Conservation (phyloP, 2,329 filamentous ascomycete species). For the Ascosphaera pollenicola region DNA sequence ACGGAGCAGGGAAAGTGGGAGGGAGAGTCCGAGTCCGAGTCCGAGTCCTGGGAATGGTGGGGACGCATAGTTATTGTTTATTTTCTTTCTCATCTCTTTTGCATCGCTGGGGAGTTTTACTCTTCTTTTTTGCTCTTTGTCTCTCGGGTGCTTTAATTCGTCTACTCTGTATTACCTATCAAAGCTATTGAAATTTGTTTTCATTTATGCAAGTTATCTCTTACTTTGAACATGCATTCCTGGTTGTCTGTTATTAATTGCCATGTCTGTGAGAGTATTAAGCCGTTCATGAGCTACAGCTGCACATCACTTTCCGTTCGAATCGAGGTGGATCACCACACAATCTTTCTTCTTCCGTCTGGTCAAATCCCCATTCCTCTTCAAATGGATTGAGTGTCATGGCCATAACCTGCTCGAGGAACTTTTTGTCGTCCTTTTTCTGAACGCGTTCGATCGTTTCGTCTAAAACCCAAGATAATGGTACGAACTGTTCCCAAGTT, state of each 20-base stretch:
- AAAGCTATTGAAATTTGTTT: no score
- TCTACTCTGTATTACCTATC: not conserved
- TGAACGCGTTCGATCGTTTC: slow-evolving; percentile 82
- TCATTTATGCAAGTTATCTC: no score
- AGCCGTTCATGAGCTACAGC: slow-evolving; percentile 54
- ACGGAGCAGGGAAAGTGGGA: no score
- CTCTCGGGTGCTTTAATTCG: not conserved
- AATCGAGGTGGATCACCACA: slow-evolving; percentile 63
- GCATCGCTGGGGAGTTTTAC: no score
- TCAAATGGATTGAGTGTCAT: slow-evolving; percentile 70
- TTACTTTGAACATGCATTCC: no score
- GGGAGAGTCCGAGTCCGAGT: no score
- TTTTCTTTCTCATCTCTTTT: no score
- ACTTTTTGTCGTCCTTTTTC: slow-evolving; percentile 56
- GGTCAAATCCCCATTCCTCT: slow-evolving; percentile 39
- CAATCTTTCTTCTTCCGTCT: slow-evolving; percentile 59
- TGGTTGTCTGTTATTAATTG: no score
- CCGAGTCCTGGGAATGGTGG: no score
- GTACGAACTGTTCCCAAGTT: slow-evolving; percentile 40
- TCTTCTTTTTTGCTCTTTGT: not conserved
- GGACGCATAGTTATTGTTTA: no score
- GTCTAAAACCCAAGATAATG: slow-evolving; percentile 77
- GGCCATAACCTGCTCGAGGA: slow-evolving; percentile 56
- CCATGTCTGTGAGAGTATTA: no score
- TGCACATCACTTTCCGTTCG: slow-evolving; percentile 73